A percentile compares a stretch with the other conserved stretches of the same genome.
phyloP scores from a whole-genome alignment of 129 eudicot genomes.

The Pseudognaphalium luteoalbum region DNA sequence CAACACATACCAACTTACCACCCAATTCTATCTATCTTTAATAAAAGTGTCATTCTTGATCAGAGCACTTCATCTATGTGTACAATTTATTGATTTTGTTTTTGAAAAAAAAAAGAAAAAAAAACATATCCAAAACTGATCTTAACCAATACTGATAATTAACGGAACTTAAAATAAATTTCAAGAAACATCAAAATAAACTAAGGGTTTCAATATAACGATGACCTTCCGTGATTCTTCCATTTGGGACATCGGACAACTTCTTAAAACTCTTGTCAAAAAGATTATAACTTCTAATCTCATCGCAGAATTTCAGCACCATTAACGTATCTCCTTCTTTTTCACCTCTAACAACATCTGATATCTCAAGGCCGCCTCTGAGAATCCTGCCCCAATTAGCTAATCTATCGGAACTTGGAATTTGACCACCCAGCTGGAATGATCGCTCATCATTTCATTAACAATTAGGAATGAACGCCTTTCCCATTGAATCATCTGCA shows the following conservation, averaged over 20 bases:
- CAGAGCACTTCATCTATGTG: too few species aligned
- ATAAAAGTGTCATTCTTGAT: too few species aligned
- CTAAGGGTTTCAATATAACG: too few species aligned
- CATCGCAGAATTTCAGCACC: not conserved
- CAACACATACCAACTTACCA: too few species aligned
- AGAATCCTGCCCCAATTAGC: too few species aligned
- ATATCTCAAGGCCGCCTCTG: not conserved
- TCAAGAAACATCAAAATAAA: too few species aligned
- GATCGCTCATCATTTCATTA: conserved; percentile 32
- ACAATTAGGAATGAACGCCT: not conserved
- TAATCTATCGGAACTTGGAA: not conserved
- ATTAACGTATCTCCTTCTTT: not conserved
- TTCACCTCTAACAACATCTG: not conserved
- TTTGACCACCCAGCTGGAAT: conserved; percentile 22
- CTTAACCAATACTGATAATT: too few species aligned
- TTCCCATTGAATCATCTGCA: not conserved
- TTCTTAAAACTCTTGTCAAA: not conserved
- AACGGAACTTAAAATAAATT: too few species aligned
- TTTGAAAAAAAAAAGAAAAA: too few species aligned
- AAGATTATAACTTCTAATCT: not conserved
- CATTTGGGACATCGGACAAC: conserved; percentile 6
- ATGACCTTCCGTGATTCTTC: not conserved
- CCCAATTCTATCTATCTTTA: too few species aligned
- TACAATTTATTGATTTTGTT: too few species aligned
- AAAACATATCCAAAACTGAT: too few species aligned